Evolutionary conservation across 345 rosid genomes (phyloP), one percentile per base, ranked within the genome.

Genomic region (Cardamine resedifolia): DNA sequence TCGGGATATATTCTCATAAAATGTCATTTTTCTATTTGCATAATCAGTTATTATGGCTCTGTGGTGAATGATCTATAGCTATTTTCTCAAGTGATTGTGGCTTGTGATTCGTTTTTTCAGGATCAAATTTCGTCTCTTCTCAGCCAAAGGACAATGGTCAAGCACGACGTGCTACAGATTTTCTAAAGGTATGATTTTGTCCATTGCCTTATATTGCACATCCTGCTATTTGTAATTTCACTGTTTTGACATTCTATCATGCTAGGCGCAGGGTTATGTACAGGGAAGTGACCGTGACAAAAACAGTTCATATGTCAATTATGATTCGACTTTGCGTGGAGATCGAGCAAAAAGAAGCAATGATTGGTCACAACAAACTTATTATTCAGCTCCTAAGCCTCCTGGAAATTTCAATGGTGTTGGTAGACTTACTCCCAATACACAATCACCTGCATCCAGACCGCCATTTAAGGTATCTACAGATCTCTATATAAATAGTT

Each of bases 261-360:
- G 64, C 52, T 52, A 39, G 68, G 36, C 23, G 68, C 66, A 7
- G 53, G 12, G 28, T 56, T 63, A 26, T 15, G 8, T 24, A 33
- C 80, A 89, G 90, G 85, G 76, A 52, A 21, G 77, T 73, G 83
- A 80, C 58, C 52, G 83, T 20, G 83, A 84, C 30, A 81, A 77
- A 12, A 85, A 89, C 53, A 66, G 45, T 55, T 82, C 87, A 4
- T 28, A 81, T 66, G 73, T 72, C 68, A 84, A 79, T 77, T 79
- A 85, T 76, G 84, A 82, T 72, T 71, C 88, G 10, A 76, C 79
- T 30, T 74, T 78, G 48, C 85, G 7, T 44, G 74, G 79, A 56
- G 86, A 83, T 53, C 65, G 63, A 55, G 74, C 81, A 34, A 76
- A 68, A 63, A 77, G 78, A 77, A 89, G 64, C 60, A 15, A 47